A percentile compares a stretch with the other conserved stretches of the same genome.
Conservation (phyloP, 1,284 basidiomycete species). For the Chondrostereum purpureum region DNA sequence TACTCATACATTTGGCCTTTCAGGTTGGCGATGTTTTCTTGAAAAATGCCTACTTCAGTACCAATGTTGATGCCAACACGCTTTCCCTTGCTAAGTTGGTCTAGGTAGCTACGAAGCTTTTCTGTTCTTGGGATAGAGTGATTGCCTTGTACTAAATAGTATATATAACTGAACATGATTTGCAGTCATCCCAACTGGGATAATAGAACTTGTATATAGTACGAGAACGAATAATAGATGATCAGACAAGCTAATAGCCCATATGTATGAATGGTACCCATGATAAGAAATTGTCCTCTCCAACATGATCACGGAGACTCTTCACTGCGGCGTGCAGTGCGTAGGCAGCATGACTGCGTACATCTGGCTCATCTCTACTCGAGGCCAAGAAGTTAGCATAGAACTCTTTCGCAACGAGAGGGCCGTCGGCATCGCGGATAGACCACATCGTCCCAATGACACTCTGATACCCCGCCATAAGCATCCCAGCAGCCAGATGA, state of each 20-base stretch:
- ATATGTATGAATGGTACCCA: too few relatives aligned
- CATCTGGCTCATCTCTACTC: background rate
- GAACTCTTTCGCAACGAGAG: background rate
- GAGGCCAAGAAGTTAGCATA: background rate
- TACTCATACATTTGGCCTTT: conserved; percentile 5
- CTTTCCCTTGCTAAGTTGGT: conserved; percentile 62
- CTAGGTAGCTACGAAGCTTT: conserved; percentile 18
- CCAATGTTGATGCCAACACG: conserved; percentile 59
- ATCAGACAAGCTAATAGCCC: too few relatives aligned
- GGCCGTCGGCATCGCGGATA: conserved; percentile 30
- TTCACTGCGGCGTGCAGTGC: background rate
- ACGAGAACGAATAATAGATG: too few relatives aligned
- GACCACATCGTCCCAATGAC: conserved; percentile 30
- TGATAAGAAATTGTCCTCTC: background rate
- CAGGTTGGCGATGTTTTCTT: conserved; percentile 67
- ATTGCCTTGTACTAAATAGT: too few relatives aligned
- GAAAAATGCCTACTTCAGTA: conserved; percentile 78
- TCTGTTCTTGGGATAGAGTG: too few relatives aligned
- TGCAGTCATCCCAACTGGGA: too few relatives aligned
- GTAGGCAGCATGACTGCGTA: background rate
- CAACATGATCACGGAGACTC: background rate
- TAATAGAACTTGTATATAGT: too few relatives aligned
- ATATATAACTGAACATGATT: too few relatives aligned
- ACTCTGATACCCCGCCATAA: conserved; percentile 9
- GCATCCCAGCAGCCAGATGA: conserved; percentile 8